Base-by-base conservation (phyloP, 192 early-diverging fungal genomes). In the Backusella circina region DNA sequence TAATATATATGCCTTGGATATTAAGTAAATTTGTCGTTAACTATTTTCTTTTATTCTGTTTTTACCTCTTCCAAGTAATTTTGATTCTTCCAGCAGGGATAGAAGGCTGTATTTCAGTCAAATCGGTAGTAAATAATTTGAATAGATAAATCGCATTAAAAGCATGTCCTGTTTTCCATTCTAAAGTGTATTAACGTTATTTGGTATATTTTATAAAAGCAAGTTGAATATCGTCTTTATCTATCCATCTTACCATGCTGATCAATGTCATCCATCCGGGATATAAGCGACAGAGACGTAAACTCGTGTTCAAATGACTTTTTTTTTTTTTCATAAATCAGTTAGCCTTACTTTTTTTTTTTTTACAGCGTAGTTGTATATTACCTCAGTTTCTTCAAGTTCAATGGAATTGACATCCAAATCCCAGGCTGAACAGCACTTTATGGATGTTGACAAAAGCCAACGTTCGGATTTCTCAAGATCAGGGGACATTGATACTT, bases 51-150 rank as follows among this genome's bases (percentile, higher is more conserved):
- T 54, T 16, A 39, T 23, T 72, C 16, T 33, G 10, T 13, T 30
- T 73, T 26, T 65, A 88, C 88, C 88, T 83, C 70, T 84, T 80
- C 88, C 88, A 89, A 15, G 64, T 71, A 35, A 89, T 79, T 12
- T 71, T 72, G 12, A 89, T 68, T 15, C 69, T 80, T 5, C 88
- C 88, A 32, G 82, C 66, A 1, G 82, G 76, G 26, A 84, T 28
- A 33, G 77, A 13, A 6, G 47, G 8, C n/a, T 50, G 31, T 21
- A 30, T 8, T n/a, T 78, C 77, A 70, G 70, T 77, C 6, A 78
- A 13, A 51, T 83, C 80, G 16, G 36, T 21, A n/a, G 75, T 74
- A 4, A 70, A 74, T 44, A 86, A 35, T 51, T 72, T 47, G 37
- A 88, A 83, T 5, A 84, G 39, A 73, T 83, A 88, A 64, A 77